Percentiles rank a stretch among this genome's conserved stretches.
Conservation (phyloP, 345 rosid species). For the Mallotus nudiflorus region DNA sequence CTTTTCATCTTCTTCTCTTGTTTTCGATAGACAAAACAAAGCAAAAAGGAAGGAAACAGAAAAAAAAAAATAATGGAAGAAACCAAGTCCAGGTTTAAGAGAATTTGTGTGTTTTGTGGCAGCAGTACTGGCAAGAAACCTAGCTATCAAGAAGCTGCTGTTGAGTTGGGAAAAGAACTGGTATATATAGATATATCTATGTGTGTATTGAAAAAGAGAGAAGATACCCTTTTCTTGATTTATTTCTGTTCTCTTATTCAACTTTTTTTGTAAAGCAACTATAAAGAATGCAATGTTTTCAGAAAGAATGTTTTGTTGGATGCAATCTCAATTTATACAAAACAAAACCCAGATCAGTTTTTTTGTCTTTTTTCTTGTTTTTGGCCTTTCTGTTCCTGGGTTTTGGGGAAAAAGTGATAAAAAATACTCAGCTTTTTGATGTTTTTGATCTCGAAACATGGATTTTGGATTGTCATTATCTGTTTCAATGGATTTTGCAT, state of each 20-base stretch:
- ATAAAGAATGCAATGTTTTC: not conserved
- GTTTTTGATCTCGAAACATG: not conserved
- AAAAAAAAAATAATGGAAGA: constrained; percentile 44
- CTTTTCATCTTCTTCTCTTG: not conserved
- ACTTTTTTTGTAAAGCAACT: not conserved
- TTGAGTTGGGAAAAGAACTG: constrained; percentile 77
- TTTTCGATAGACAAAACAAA: not conserved
- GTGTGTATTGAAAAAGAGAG: too few relatives aligned
- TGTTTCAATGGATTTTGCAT: not conserved
- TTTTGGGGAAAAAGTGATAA: not conserved
- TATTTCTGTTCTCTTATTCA: not conserved
- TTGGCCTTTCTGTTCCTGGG: not conserved
- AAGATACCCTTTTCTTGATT: not conserved
- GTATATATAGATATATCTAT: constrained; percentile 31
- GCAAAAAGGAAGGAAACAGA: constrained; percentile 9
- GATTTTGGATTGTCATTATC: not conserved
- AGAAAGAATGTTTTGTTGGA: not conserved
- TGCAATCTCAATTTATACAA: too few relatives aligned
- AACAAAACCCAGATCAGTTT: not conserved
- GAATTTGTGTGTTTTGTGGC: constrained; percentile 90
- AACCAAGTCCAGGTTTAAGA: constrained; percentile 65
- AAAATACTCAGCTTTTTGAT: not conserved
- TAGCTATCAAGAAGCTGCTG: constrained; percentile 82
- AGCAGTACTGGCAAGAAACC: constrained; percentile 80
- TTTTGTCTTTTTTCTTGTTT: not conserved